Evolutionary conservation across 768 basidiomycete genomes (phyloP), one percentile per base, ranked within the genome.

Genomic region (Hemileccinum impolitum): DNA sequence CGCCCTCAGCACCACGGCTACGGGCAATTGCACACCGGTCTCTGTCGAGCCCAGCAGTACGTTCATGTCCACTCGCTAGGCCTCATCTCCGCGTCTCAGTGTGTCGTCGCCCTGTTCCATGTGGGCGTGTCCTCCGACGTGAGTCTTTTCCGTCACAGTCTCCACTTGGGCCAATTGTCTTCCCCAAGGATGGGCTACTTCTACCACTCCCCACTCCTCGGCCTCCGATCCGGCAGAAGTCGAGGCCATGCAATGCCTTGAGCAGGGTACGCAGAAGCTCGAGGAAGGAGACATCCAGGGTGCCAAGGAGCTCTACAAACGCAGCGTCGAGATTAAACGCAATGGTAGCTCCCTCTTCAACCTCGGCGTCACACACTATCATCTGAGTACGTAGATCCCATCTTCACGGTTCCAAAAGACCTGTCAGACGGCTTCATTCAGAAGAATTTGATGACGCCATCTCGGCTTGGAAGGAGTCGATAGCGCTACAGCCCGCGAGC

Each of bases 371-470:
- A 90, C 91, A 4, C 84, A 90, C 61, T 93, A 92, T 65, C 90
- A 93, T 66, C 78, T 92, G 41, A 91, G 90, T 92, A 64, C 50
- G 83, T 75, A 19, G 52, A 36, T 47, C 34, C 41, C 34, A 51
- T 48, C 58, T 51, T 47, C 47, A 9, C 53, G n/a, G 42, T 41
- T 38, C 39, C 42, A 55, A 57, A 56, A 40, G 26, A 48, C 45
- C 47, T 51, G 43, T 54, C 59, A 41, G 55, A 40, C 38, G 48
- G 37, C 47, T 49, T 52, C 47, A 34, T 53, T 32, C 49, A 94
- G 90, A 92, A 80, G 87, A 93, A 64, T 94, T 84, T 65, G 86
- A 90, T 59, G 81, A 87, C 30, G 91, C 91, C 26, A 93, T 94
- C 53, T 70, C 80, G 35, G 81, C 85, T 30, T 94, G 91, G 91